Base-by-base conservation (phyloP, 1,284 basidiomycete species). In the Psilocybe mexicana region DNA sequence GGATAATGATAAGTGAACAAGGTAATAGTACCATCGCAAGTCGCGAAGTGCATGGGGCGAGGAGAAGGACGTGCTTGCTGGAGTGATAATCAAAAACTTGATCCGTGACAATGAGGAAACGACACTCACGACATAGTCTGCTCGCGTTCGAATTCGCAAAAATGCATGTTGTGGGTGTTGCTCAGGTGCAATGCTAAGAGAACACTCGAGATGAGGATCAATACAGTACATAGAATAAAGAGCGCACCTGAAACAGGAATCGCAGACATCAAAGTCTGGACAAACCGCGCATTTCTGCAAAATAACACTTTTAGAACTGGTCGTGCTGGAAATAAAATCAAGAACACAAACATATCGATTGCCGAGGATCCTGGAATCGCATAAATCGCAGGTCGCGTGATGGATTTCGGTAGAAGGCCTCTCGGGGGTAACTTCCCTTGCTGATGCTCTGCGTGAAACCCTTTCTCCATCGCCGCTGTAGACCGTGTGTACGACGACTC, bases 81-180 rank as follows among this genome's bases (percentile, higher is more conserved):
- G 11, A 18, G 30, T 18, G 14, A 35, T 7, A 56, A 38, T 61
- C 11, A 50, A 52, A 43, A 44, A 48, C 35, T 11, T 12, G 25
- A 11, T 46, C 30, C 4, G 18, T 33, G 33, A 25, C 28, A 4
- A 24, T n/a, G 11, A 43, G 4, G 30, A 50, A 55, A 36, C 6
- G 1, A 3, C 30, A 54, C 81, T 65, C 64, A 84, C 83, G 66
- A 87, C 81, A 61, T 85, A 77, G 64, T 90, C 84, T 25, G 80
- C 76, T 1, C 79, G 73, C 38, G 80, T 80, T 55, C 72, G 71
- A 10, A 95, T 73, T 69, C 82, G 87, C 33, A 90, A 86, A 68
- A 95, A 95, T 6, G 82, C 77, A 70, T 96, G 93, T 26, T 71
- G 68, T 1, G 93, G 93, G 70, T 96, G 93, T 52, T 91, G 88